Conservation (phyloP, 345 rosid genomes). For the Eucalyptus curtisii region DNA sequence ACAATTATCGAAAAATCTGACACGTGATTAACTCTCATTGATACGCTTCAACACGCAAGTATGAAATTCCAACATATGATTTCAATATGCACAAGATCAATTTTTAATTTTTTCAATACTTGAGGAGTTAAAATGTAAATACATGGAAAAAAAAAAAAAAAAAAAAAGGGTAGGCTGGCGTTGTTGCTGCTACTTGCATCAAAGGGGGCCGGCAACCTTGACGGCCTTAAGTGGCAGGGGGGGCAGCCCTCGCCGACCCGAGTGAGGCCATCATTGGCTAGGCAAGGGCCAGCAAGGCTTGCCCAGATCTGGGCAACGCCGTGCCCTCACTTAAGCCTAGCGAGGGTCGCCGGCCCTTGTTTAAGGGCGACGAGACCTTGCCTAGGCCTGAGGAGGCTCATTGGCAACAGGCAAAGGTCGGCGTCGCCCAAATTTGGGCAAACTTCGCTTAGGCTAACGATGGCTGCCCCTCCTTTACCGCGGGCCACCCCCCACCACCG, state of each 20-base stretch:
- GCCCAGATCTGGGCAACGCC: rapidly evolving
- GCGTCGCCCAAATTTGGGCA: rapidly evolving
- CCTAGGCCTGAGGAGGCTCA: rapidly evolving
- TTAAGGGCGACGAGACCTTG: rapidly evolving
- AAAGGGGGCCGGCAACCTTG: rapidly evolving
- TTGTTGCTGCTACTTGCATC: rapidly evolving
- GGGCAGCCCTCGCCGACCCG: rapidly evolving
- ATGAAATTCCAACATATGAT: no score
- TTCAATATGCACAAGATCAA: rapidly evolving
- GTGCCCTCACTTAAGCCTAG: rapidly evolving
- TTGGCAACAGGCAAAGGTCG: rapidly evolving
- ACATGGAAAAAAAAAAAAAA: no score
- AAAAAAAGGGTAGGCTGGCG: rapidly evolving
- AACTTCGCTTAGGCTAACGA: rapidly evolving
- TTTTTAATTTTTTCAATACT: no score
- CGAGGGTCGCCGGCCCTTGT: rapidly evolving
- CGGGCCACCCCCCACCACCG: no score
- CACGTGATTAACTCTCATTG: rapidly evolving
- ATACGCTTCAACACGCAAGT: rapidly evolving
- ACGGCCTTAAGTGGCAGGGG: rapidly evolving
- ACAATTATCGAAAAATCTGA: rapidly evolving
- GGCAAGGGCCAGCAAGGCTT: no score
- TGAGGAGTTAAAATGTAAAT: no score
- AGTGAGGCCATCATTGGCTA: rapidly evolving
- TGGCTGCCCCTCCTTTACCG: rapidly evolving